Percentiles rank a stretch among this genome's conserved stretches.
These are phyloP conservation scores for Byssothecium circinans DNA, from an alignment of 2,329 filamentous ascomycete species.

Conservation along the genomic window DNA sequence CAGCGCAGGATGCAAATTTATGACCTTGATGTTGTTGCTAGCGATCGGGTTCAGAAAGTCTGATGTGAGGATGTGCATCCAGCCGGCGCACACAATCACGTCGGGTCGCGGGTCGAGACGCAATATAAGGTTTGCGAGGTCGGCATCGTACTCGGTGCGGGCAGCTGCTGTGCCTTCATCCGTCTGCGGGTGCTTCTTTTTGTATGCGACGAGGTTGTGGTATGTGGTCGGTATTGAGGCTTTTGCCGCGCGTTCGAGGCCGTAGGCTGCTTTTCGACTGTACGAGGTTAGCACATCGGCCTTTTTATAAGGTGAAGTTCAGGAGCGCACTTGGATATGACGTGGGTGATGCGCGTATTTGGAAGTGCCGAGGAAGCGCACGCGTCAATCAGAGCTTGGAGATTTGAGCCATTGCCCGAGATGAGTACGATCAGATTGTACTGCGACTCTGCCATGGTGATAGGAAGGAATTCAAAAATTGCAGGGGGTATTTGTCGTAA, in stretches of 20 bases:
- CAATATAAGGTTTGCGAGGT: slow-evolving; percentile 70
- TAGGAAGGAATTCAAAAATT: too few relatives aligned
- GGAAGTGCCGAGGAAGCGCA: slow-evolving; percentile 53
- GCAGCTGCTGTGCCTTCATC: slow-evolving; percentile 55
- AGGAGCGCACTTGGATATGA: slow-evolving; percentile 55
- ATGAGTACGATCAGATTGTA: slow-evolving; percentile 64
- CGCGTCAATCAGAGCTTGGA: slow-evolving; percentile 74
- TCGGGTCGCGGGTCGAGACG: slow-evolving; percentile 61
- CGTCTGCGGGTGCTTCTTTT: slow-evolving; percentile 60
- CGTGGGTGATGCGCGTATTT: slow-evolving; percentile 59
- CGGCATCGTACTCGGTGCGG: slow-evolving; percentile 71
- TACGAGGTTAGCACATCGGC: background rate
- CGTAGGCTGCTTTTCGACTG: slow-evolving; percentile 60
- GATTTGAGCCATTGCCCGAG: slow-evolving; percentile 69
- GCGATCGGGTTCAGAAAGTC: slow-evolving; percentile 71
- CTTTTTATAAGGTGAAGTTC: background rate
- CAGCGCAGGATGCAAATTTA: slow-evolving; percentile 80
- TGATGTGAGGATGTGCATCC: slow-evolving; percentile 79
- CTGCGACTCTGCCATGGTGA: slow-evolving; percentile 20
- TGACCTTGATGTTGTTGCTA: slow-evolving; percentile 64
- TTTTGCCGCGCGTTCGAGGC: slow-evolving; percentile 61
- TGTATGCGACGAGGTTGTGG: slow-evolving; percentile 79
- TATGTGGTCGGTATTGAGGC: slow-evolving; percentile 72
- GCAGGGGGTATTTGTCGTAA: too few relatives aligned
- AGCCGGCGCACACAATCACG: slow-evolving; percentile 76